These are phyloP conservation scores for Candida mesenterica DNA, from an alignment of 1,139 yeast genomes.

Conservation along the genomic window DNA sequence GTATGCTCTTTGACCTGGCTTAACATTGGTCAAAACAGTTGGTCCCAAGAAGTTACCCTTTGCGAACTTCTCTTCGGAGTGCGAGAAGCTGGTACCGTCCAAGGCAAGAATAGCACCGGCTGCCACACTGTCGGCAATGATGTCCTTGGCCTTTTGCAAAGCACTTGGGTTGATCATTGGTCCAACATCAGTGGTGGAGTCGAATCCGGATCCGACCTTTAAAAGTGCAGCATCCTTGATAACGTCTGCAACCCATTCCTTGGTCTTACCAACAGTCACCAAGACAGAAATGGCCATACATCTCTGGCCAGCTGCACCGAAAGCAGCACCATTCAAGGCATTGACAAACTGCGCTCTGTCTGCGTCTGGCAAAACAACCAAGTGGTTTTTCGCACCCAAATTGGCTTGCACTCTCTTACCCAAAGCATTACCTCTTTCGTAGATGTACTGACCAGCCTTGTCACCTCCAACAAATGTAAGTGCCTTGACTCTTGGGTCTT, in stretches of 20 bases:
- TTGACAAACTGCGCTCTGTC: constrained; percentile 63
- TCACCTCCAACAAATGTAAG: constrained; percentile 79
- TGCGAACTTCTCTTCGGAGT: constrained; percentile 45
- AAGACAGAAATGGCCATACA: constrained; percentile 80
- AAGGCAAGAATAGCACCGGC: constrained; percentile 60
- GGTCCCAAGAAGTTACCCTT: constrained; percentile 78
- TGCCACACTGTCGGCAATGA: constrained; percentile 55
- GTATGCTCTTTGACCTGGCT: constrained; percentile 70
- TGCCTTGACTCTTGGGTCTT: constrained; percentile 77
- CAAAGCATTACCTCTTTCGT: constrained; percentile 63
- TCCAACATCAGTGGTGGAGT: constrained; percentile 60
- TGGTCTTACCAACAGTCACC: constrained; percentile 71
- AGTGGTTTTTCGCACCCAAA: constrained; percentile 77
- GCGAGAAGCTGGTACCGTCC: constrained; percentile 60
- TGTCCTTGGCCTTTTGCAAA: constrained; percentile 51
- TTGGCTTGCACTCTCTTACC: constrained; percentile 81
- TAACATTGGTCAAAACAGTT: constrained; percentile 61
- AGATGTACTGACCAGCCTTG: constrained; percentile 72
- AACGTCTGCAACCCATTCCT: constrained; percentile 63
- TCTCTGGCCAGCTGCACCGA: constrained; percentile 85
- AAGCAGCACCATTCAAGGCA: constrained; percentile 74
- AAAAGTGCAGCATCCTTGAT: constrained; percentile 58
- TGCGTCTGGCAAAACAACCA: constrained; percentile 73
- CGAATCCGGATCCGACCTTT: constrained; percentile 68
- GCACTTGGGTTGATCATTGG: constrained; percentile 68